Evolutionary conservation across 1,284 basidiomycete genomes (phyloP).

Genomic region (Papiliotrema laurentii): DNA sequence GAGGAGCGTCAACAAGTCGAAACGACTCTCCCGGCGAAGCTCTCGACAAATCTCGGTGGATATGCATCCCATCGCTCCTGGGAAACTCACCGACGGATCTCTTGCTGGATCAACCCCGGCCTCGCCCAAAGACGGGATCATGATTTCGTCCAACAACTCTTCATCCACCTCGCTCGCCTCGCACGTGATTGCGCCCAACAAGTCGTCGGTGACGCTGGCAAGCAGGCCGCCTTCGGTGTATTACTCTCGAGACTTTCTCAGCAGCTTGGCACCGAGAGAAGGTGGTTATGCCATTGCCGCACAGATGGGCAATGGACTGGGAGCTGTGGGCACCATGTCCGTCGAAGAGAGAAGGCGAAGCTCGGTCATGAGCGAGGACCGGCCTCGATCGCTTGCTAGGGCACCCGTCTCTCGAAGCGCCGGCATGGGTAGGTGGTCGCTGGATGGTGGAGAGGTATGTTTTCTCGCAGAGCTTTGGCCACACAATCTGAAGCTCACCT

Average conservation of each 20-base stretch:
- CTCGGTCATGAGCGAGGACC: slow-evolving; percentile 11
- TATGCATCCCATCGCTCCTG: slow-evolving; percentile 1
- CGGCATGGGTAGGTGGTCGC: slow-evolving; percentile 42
- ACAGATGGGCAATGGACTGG: slow-evolving; percentile 28
- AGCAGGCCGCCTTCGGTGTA: slow-evolving; percentile 29
- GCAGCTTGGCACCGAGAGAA: slow-evolving; percentile 41
- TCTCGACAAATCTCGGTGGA: slow-evolving; percentile 16
- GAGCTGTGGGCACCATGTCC: slow-evolving; percentile 17
- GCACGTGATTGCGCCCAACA: slow-evolving; percentile 28
- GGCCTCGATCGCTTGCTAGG: slow-evolving; percentile 11
- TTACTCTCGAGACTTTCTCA: slow-evolving; percentile 41
- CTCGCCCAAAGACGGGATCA: slow-evolving; percentile 13
- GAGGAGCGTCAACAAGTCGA: background rate
- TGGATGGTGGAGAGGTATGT: slow-evolving; percentile 40
- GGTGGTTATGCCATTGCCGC: slow-evolving; percentile 48
- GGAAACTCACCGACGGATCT: background rate
- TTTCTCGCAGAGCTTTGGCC: no score
- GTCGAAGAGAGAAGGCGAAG: slow-evolving; percentile 31
- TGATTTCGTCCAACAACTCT: slow-evolving; percentile 37
- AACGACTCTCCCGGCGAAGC: slow-evolving; percentile 7
- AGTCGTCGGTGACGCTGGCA: slow-evolving; percentile 23
- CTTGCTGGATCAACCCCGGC: slow-evolving; percentile 10
- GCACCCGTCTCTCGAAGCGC: slow-evolving; percentile 36
- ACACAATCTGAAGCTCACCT: slow-evolving; percentile 5
- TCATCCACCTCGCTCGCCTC: slow-evolving; percentile 36